phyloP scores from a whole-genome alignment of 768 basidiomycete genomes.

The Strobilomyces confusus region DNA sequence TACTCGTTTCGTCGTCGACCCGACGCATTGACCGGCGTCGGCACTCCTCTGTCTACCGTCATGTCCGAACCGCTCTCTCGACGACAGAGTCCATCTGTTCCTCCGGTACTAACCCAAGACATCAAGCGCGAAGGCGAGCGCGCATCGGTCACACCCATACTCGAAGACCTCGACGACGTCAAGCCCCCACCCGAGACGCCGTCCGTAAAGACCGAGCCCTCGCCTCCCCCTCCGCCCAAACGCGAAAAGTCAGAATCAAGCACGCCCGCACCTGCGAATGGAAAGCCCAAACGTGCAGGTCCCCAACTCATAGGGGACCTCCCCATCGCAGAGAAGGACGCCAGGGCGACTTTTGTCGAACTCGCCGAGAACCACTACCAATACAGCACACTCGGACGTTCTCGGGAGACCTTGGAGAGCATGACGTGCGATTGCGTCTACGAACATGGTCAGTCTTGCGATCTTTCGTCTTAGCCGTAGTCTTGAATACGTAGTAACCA shows the following conservation, averaged over 20 bases:
- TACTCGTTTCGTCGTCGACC: conserved; percentile 24
- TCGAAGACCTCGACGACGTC: conserved; percentile 23
- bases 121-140: conserved; percentile 14
- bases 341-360: conserved; percentile 67
- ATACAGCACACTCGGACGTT: conserved; percentile 80
- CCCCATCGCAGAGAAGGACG: conserved; percentile 70
- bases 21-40: conserved; percentile 15
- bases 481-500: conserved; percentile 30
- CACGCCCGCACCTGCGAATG: conserved; percentile 34
- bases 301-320: conserved; percentile 79
- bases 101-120: conserved; percentile 7
- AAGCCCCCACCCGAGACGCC: conserved; percentile 27
- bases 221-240: conserved; percentile 29
- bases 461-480: conserved; percentile 16
- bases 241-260: conserved; percentile 33
- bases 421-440: conserved; percentile 94
- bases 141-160: conserved; percentile 3
- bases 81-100: conserved; percentile 27
- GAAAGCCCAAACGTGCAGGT: conserved; percentile 34
- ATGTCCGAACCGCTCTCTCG: conserved; percentile 29
- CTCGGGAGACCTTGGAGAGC: conserved; percentile 84
- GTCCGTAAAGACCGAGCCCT: conserved; percentile 28
- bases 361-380: conserved; percentile 83
- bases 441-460: conserved; percentile 64
- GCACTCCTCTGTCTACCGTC: conserved; percentile 17